phyloP scores from a whole-genome alignment of 495 filamentous ascomycete species.

The Penicillium robsamsonii region DNA sequence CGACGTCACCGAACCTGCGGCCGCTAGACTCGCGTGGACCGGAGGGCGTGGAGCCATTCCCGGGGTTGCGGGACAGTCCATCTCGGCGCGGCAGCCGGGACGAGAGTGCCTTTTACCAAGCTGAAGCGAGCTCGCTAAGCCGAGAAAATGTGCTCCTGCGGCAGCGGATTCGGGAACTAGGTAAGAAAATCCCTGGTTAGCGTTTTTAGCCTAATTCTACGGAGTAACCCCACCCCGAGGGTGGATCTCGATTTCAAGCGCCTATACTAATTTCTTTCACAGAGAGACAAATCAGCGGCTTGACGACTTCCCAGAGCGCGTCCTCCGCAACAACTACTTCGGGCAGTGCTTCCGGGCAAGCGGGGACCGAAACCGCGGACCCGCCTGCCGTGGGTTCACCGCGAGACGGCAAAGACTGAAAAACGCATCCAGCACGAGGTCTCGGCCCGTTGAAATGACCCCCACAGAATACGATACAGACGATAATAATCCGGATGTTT shows the following conservation, averaged over 20 bases:
- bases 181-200: slow-evolving; percentile 24
- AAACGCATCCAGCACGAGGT: not conserved
- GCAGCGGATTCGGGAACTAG: slow-evolving; percentile 76
- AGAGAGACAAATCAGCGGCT: slow-evolving; percentile 42
- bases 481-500: not conserved
- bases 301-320: slow-evolving; percentile 20
- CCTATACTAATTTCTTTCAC: not conserved
- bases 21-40: slow-evolving; percentile 31
- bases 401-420: slow-evolving; percentile 24
- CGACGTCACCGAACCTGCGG: slow-evolving; percentile 37
- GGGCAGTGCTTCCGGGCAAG: slow-evolving; percentile 20
- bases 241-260: slow-evolving; percentile 1
- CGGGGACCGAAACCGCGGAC: slow-evolving; percentile 25
- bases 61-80: slow-evolving; percentile 27
- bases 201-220: not conserved
- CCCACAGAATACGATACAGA: slow-evolving; percentile 1
- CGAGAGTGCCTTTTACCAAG: slow-evolving; percentile 86
- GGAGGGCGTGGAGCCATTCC: slow-evolving; percentile 32
- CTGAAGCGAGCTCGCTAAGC: slow-evolving; percentile 80
- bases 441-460: slow-evolving; percentile 1
- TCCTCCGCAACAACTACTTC: slow-evolving; percentile 17
- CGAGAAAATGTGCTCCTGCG: slow-evolving; percentile 94
- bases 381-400: slow-evolving; percentile 26
- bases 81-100: slow-evolving; percentile 57
- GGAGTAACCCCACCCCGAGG: slow-evolving; percentile 7